These are phyloP conservation scores for Didymella keratinophila DNA, from an alignment of 2,329 filamentous ascomycete genomes.

Conservation along the genomic window DNA sequence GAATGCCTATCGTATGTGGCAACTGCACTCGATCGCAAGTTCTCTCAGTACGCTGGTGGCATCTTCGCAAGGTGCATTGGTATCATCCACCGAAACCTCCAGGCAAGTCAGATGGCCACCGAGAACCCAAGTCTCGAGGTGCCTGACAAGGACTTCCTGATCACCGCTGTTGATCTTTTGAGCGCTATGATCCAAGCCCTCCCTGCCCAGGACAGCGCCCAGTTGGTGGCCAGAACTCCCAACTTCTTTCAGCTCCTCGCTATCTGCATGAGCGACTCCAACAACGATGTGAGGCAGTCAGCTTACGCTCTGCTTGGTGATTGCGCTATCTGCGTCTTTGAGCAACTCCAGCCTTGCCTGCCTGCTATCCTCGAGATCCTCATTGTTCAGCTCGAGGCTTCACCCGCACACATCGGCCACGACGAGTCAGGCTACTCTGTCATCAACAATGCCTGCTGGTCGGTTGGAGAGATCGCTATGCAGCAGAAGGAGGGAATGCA, in stretches of 20 bases:
- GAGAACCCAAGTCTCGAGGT: conserved; percentile 74
- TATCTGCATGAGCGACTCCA: conserved; percentile 90
- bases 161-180: conserved; percentile 91
- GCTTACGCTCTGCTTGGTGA: conserved; percentile 95
- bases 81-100: conserved; percentile 90
- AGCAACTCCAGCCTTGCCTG: conserved; percentile 77
- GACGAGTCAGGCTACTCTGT: conserved; percentile 88
- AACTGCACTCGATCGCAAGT: conserved; percentile 80
- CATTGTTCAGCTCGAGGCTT: conserved; percentile 84
- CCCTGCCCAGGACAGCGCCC: conserved; percentile 73
- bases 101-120: conserved; percentile 76
- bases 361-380: conserved; percentile 78
- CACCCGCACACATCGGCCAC: conserved; percentile 73
- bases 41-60: conserved; percentile 83
- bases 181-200: conserved; percentile 94
- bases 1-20: conserved; percentile 96
- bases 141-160: conserved; percentile 95
- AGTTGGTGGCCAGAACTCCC: conserved; percentile 77
- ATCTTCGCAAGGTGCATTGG: conserved; percentile 89
- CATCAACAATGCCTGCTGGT: conserved; percentile 99
- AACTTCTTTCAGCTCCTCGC: conserved; percentile 89
- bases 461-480: conserved; percentile 88
- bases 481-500: conserved; percentile 75
- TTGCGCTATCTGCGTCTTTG: conserved; percentile 90
- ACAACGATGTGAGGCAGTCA: conserved; percentile 94